Conservation (phyloP, 495 filamentous ascomycete genomes). For the Talaromyces borbonicus region DNA sequence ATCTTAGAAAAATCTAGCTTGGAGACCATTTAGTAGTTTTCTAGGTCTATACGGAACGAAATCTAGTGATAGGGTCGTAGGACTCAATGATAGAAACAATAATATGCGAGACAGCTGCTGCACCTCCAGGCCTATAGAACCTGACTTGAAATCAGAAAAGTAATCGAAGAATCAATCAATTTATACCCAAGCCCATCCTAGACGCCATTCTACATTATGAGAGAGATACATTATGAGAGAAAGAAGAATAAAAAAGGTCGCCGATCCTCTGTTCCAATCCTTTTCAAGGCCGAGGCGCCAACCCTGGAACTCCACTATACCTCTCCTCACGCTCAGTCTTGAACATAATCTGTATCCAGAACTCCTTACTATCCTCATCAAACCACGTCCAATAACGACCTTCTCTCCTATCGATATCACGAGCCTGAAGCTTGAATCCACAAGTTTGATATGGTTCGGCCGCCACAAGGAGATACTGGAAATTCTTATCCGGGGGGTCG, state of each 20-base stretch:
- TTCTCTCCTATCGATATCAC: conserved; percentile 83
- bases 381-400: conserved; percentile 90
- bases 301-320: conserved; percentile 84
- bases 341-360: conserved; percentile 98
- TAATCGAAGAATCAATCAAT: not conserved
- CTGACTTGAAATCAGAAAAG: too few relatives aligned
- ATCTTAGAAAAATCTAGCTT: not conserved
- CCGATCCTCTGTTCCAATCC: too few relatives aligned
- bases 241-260: too few relatives aligned
- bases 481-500: conserved; percentile 85
- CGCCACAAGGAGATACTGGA: conserved; percentile 89
- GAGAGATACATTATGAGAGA: not conserved
- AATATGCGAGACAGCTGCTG: too few relatives aligned
- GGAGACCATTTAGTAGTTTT: too few relatives aligned
- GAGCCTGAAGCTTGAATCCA: conserved; percentile 89
- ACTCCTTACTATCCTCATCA: conserved; percentile 93
- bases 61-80: too few relatives aligned
- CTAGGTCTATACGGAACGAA: too few relatives aligned
- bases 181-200: conserved; percentile 1
- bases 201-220: conserved; percentile 1
- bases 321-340: conserved; percentile 97
- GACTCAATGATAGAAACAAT: too few relatives aligned
- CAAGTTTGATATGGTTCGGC: conserved; percentile 98
- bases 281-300: conserved; percentile 44
- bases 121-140: too few relatives aligned